Evolutionary conservation across 768 basidiomycete genomes (phyloP), one percentile per base, ranked within the genome.

Genomic region (Dentipellis fragilis): DNA sequence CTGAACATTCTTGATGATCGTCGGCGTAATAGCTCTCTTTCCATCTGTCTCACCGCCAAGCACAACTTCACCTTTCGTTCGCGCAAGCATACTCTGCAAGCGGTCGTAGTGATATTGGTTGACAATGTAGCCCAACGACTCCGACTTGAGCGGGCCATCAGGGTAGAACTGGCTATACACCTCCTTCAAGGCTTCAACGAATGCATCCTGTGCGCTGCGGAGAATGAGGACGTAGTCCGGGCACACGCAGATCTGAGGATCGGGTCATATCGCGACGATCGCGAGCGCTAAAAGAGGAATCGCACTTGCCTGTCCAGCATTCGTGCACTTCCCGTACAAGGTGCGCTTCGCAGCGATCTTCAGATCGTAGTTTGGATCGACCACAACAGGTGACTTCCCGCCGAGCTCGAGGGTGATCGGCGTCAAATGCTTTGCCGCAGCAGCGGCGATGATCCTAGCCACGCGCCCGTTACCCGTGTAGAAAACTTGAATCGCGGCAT

Each of bases 371-470:
- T 39, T 49, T 4, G 45, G 16, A 49, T 68, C 67, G 22, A 68
- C 51, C 47, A 67, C 55, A 49, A 58, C 69, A 29, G 68, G 65
- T 23, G 73, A 75, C 57, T 80, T 79, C 37, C 78, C 76, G 6
- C 80, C 78, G 1, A 83, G 70, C 56, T 83, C 81, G 23, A 83
- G 72, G 0, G 80, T 80, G 11, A 77, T 54, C 1, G 81, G 80
- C 0, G 80, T 82, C 4, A 81, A 67, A 58, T 78, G 71, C 61
- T 76, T 76, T 1, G 77, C 77, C 0, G 81, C 81, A 0, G 80
- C 81, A 0, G 71, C 65, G 0, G 79, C 67, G 36, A 82, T 70
- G 51, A 81, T 73, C n/a, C 76, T 69, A 0, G 69, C 81, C 16
- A 82, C 71, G 4, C 64, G 66, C 9, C 69, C 71, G 49, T 61